Conservation (phyloP, 2,329 filamentous ascomycete genomes). For the Xylaria sp. region DNA sequence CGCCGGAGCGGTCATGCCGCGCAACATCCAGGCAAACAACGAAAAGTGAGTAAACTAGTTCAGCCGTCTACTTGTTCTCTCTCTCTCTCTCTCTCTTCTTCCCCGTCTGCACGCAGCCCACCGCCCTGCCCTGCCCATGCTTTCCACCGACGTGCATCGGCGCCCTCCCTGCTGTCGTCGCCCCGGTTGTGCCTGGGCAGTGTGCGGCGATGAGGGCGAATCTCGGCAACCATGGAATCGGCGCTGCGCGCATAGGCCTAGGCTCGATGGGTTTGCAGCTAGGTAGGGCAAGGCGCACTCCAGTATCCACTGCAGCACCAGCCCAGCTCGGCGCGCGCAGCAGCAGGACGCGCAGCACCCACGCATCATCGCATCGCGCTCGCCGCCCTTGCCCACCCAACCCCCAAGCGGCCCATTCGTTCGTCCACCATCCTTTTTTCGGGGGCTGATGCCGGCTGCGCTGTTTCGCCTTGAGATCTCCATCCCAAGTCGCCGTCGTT, state of each 20-base stretch:
- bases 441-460: constrained; percentile 34
- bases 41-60: constrained; percentile 59
- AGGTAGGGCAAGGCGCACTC: constrained; percentile 30
- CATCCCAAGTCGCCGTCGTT: constrained; percentile 22
- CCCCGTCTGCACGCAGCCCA: too few species aligned
- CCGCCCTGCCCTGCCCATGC: too few species aligned
- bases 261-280: constrained; percentile 16
- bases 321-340: constrained; percentile 17
- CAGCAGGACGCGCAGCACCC: constrained; percentile 13
- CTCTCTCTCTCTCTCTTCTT: constrained; percentile 11
- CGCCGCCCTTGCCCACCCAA: constrained; percentile 9
- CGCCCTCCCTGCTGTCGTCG: background rate
- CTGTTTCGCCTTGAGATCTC: constrained; percentile 38
- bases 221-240: constrained; percentile 12
- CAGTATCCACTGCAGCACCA: constrained; percentile 21
- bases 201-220: constrained; percentile 2
- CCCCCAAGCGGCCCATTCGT: constrained; percentile 7
- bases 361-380: constrained; percentile 26
- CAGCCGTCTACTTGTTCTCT: constrained; percentile 9
- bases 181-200: background rate
- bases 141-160: background rate
- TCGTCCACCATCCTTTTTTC: constrained; percentile 13
- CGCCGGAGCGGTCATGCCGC: constrained; percentile 49
- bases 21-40: constrained; percentile 52
- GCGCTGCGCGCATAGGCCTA: constrained; percentile 19